Conservation (phyloP, 2,329 filamentous ascomycete species). For the Alternaria consortialis region DNA sequence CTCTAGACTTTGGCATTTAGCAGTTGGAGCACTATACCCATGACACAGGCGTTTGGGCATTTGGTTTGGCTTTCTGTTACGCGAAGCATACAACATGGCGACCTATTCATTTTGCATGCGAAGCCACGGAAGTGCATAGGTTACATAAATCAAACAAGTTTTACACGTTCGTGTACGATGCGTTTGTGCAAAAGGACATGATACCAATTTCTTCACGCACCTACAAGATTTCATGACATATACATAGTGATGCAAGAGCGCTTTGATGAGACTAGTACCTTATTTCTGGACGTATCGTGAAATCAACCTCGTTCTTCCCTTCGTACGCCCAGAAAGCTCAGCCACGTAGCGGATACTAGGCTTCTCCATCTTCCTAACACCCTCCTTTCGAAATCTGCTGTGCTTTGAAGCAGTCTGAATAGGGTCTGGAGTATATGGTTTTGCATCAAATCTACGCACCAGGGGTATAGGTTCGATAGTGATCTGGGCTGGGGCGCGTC, state of each 20-base stretch:
- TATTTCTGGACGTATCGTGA: background rate
- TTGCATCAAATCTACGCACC: conserved; percentile 11
- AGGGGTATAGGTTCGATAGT: background rate
- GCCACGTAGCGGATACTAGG: conserved; percentile 4
- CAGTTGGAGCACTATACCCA: conserved; percentile 1
- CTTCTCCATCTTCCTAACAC: conserved; percentile 6
- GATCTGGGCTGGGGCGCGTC: background rate
- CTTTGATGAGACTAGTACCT: background rate
- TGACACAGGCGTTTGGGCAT: background rate
- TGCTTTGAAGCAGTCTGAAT: conserved; percentile 5
- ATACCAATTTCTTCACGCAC: background rate
- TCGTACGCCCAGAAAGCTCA: background rate
- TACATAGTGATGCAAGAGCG: too few species aligned
- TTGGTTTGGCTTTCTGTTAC: background rate
- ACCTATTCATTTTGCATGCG: background rate
- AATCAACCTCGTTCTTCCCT: background rate
- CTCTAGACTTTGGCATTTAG: background rate
- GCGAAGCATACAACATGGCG: background rate
- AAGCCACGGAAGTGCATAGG: background rate
- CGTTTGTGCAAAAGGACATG: background rate
- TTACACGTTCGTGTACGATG: background rate
- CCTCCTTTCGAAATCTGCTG: conserved; percentile 13
- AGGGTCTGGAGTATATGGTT: conserved; percentile 8
- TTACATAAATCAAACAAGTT: background rate
- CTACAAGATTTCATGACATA: background rate